Base-by-base conservation (phyloP, 1,284 basidiomycete species). In the Singerocomus inundabilis region DNA sequence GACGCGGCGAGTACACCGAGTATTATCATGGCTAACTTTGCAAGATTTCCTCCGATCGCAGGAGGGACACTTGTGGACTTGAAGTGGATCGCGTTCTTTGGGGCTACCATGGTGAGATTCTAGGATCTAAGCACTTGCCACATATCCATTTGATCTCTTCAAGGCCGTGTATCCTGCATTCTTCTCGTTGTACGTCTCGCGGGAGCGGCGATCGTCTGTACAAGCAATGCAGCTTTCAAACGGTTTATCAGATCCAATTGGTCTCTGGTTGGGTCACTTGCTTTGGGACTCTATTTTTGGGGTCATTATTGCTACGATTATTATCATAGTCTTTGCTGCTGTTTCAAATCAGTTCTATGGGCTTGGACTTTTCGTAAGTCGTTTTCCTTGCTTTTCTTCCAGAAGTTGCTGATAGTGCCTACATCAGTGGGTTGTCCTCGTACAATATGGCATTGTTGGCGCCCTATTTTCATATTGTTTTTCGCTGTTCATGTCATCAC, bases 161-260 rank as follows among this genome's bases (percentile, higher is more conserved):
- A 48, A 87, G 81, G 76, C 83, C 15, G 81, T 88, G 1, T 91
- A 81, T 64, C 88, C 89, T 3, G 88, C 89, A 0, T 92, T 92
- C 67, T 89, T 85, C 54, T 76, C 85, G 9, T 64, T 92, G 12
- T 92, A 91, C 63, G 85, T 89, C 6, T 80, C 81, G 15, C 79
- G 75, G 55, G 87, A 86, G 62, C 79, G 81, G 26, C 75, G 76
- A 37, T 84, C 82, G 8, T 81, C 79, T 35, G 86, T 84, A 2
- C 88, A 84, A 68, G 86, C 85, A 6, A 91, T 88, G 85, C 84
- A 87, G 54, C 70, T 86, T 26, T 88, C 85, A 30, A 92, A 92
- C 61, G 89, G 89, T 1, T 71, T 91, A 29, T 77, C 82, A 6
- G 74, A 86, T 47, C 87, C 89, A 6, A 66, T 81, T 28, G 86